Evolutionary conservation across 1,284 basidiomycete genomes (phyloP).

Genomic region (Exobasidium rhododendri): DNA sequence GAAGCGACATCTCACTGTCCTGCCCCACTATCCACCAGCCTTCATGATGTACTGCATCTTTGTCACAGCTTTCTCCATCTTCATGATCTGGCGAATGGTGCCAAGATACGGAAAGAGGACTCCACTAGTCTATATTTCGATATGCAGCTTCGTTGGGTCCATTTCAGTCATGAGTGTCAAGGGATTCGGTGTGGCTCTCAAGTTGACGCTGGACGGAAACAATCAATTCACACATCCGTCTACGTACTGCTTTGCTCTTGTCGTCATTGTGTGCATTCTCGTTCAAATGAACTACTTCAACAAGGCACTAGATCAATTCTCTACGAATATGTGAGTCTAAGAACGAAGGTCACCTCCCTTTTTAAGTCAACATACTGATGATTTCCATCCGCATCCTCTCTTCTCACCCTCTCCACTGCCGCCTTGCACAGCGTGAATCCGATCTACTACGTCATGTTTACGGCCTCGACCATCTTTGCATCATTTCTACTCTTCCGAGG

Average conservation of each 20-base stretch:
- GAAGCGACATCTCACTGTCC: not conserved
- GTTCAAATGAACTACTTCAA: conserved; percentile 99
- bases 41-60: conserved; percentile 77
- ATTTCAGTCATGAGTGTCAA: conserved; percentile 87
- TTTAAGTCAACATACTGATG: not conserved
- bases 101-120: conserved; percentile 85
- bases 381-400: not conserved
- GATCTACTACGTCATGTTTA: conserved; percentile 97
- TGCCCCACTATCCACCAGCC: not conserved
- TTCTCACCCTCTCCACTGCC: conserved; percentile 56
- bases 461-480: conserved; percentile 89
- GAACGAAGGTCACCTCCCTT: conserved; percentile 61
- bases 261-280: conserved; percentile 80
- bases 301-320: conserved; percentile 94
- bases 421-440: conserved; percentile 69
- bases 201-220: conserved; percentile 86
- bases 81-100: conserved; percentile 77
- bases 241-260: conserved; percentile 88
- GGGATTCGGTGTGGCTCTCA: conserved; percentile 93
- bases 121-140: conserved; percentile 88
- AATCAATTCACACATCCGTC: conserved; percentile 93
- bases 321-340: conserved; percentile 71
- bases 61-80: conserved; percentile 72
- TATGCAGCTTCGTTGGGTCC: conserved; percentile 84
- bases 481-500: conserved; percentile 92